A percentile compares a stretch with the other conserved stretches of the same genome.
phyloP scores from a whole-genome alignment of 1,284 basidiomycete species.

The Ceratorhiza oryzae-sativae region DNA sequence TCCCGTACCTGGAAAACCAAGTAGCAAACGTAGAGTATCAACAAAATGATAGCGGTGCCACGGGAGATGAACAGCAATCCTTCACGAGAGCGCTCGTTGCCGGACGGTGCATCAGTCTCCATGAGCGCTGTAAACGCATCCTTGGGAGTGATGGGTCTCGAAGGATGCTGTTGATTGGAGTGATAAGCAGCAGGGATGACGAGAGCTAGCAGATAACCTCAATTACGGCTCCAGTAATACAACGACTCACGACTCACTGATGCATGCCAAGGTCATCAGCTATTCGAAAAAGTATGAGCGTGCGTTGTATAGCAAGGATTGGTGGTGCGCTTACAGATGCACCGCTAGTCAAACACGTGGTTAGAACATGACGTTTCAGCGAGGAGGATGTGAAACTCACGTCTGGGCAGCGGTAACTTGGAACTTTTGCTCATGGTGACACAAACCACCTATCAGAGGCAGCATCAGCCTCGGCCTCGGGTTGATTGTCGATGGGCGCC shows the following conservation, averaged over 20 bases:
- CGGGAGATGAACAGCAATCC: constrained; percentile 82
- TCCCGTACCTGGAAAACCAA: constrained; percentile 72
- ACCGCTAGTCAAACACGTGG: constrained; percentile 43
- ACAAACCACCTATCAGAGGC: constrained; percentile 62
- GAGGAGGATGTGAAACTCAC: constrained; percentile 55
- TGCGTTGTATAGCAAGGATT: not conserved
- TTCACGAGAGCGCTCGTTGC: constrained; percentile 50
- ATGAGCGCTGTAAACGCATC: constrained; percentile 8
- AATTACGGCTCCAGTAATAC: not conserved
- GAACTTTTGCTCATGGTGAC: constrained; percentile 74
- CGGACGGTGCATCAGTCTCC: constrained; percentile 16
- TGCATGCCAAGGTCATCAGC: constrained; percentile 88
- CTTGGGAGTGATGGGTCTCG: constrained; percentile 40
- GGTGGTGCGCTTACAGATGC: constrained; percentile 37
- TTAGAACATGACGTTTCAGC: constrained; percentile 30
- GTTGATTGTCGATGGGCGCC: constrained; percentile 27
- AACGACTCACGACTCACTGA: constrained; percentile 62
- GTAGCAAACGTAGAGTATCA: constrained; percentile 84
- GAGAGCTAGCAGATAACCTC: constrained; percentile 61
- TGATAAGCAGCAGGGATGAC: constrained; percentile 92
- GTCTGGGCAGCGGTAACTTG: constrained; percentile 85
- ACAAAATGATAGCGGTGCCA: constrained; percentile 82
- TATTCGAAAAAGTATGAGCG: constrained; percentile 49
- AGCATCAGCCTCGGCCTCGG: constrained; percentile 43
- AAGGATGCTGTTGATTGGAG: constrained; percentile 50